Base-by-base conservation (phyloP, 495 filamentous ascomycete genomes). In the Penicillium turbatum region DNA sequence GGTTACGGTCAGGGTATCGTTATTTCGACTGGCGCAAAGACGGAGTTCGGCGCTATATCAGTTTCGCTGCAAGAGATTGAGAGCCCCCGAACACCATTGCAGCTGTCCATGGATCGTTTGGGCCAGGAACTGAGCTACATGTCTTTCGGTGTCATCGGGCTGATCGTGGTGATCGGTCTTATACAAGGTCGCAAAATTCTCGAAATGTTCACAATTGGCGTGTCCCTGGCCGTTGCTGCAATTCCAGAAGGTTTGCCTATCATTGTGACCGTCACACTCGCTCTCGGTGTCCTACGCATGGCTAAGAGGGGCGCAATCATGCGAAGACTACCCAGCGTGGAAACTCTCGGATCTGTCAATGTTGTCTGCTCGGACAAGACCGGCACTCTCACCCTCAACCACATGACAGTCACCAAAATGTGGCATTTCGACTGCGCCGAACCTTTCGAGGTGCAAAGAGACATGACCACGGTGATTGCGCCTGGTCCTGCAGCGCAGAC, bases 301-400 rank as follows among this genome's bases (percentile, higher is more conserved):
- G 90, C 92, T 36, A 89, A 85, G 56, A 79, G 90, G 56, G 87
- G 92, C 42, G 93, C 93, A 5, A 97, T 97, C 65, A 93, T 99
- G 59, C 85, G 93, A 54, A 87, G 86, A 65, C 86, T 99, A 61
- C 93, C 93, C 12, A 96, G 91, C 66, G 93, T 99, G 4, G 93
- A 99, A 61, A 97, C 93, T 5, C 74, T 99, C n/a, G 93, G 95
- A 16, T 95, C 89, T 38, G 93, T 99, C 29, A 97, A 97, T 67
- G 93, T 99, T 41, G 88, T 99, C 26, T 99, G 93, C 73, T 96
- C 89, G 64, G 93, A 99, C 72, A 99, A 99, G 73, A 99, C 93
- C 16, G 88, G 92, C 19, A 98, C 93, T 17, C 69, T 99, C 47
- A 99, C 93, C 0, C 88, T 88, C 69, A 99, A 97, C 64, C 95